Conservation (phyloP, 2,329 filamentous ascomycete species). For the Neofusicoccum umdonicola region DNA sequence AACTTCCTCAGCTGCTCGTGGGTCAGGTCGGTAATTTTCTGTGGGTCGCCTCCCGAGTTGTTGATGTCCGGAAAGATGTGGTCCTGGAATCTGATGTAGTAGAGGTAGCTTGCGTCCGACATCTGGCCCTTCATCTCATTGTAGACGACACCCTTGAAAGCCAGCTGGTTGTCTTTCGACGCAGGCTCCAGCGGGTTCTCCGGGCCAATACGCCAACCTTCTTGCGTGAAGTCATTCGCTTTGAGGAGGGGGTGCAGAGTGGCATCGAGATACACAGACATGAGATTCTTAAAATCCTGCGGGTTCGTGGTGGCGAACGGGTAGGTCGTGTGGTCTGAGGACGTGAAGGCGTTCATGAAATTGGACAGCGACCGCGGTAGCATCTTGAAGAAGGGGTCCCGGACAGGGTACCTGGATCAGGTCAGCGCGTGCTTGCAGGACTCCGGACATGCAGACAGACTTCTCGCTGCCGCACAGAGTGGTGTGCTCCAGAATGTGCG, state of each 20-base stretch:
- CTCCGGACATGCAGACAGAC: slow-evolving; percentile 45
- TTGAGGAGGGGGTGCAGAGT: slow-evolving; percentile 89
- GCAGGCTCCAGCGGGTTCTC: slow-evolving; percentile 67
- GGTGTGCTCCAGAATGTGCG: slow-evolving; percentile 96
- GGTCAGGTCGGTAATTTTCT: slow-evolving; percentile 93
- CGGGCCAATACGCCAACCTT: slow-evolving; percentile 93
- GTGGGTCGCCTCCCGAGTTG: slow-evolving; percentile 94
- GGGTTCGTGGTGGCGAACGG: slow-evolving; percentile 96
- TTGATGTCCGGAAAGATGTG: slow-evolving; percentile 91
- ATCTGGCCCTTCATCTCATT: slow-evolving; percentile 99
- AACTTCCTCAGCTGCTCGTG: slow-evolving; percentile 86
- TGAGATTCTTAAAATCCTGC: slow-evolving; percentile 92
- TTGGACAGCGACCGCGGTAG: slow-evolving; percentile 95
- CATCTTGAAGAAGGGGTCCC: slow-evolving; percentile 99
- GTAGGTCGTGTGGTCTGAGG: slow-evolving; percentile 94
- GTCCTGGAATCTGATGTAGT: slow-evolving; percentile 93
- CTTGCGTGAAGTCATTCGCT: slow-evolving; percentile 87
- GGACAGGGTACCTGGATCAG: slow-evolving; percentile 76
- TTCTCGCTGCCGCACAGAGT: slow-evolving; percentile 94
- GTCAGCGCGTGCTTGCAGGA: background rate
- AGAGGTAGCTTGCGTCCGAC: slow-evolving; percentile 94
- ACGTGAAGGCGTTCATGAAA: slow-evolving; percentile 99
- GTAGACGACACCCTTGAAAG: slow-evolving; percentile 98
- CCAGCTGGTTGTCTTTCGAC: slow-evolving; percentile 56
- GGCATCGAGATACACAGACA: slow-evolving; percentile 95